These are phyloP conservation scores for Termitomyces sp. DNA, from an alignment of 768 basidiomycete genomes.

Conservation along the genomic window DNA sequence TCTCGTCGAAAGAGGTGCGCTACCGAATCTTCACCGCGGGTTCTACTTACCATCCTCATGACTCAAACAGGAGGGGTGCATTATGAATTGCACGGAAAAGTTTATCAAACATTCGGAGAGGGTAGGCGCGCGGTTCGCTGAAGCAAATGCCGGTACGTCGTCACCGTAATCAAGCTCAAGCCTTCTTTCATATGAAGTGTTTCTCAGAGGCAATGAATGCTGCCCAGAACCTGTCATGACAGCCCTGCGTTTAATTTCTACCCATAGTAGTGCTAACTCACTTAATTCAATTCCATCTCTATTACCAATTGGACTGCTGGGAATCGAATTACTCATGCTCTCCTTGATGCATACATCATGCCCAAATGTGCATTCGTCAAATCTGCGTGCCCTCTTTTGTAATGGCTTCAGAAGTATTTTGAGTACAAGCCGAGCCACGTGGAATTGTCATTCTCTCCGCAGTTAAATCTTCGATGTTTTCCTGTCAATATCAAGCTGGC, in stretches of 20 bases:
- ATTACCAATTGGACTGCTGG: background rate
- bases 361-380: background rate
- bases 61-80: slow-evolving; percentile 68
- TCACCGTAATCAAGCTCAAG: background rate
- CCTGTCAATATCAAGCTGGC: background rate
- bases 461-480: background rate
- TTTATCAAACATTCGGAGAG: slow-evolving; percentile 96
- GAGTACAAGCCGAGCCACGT: background rate
- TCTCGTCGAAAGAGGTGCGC: slow-evolving; percentile 86
- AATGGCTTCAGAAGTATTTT: background rate
- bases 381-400: background rate
- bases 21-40: background rate
- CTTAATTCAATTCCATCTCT: slow-evolving; percentile 2
- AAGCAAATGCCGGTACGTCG: slow-evolving; percentile 80
- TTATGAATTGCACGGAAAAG: slow-evolving; percentile 94
- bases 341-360: background rate
- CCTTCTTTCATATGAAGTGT: background rate
- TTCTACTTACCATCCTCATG: background rate
- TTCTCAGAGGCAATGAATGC: slow-evolving; percentile 23
- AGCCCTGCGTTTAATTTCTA: slow-evolving; percentile 1
- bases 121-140: slow-evolving; percentile 87
- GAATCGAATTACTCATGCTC: background rate
- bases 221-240: slow-evolving; percentile 28
- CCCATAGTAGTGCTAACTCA: slow-evolving; percentile 4
- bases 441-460: background rate